Evolutionary conservation across 352 stramenopile genomes (phyloP), one percentile per base, ranked within the genome.

Genomic region (Phytopythium delawarense): DNA sequence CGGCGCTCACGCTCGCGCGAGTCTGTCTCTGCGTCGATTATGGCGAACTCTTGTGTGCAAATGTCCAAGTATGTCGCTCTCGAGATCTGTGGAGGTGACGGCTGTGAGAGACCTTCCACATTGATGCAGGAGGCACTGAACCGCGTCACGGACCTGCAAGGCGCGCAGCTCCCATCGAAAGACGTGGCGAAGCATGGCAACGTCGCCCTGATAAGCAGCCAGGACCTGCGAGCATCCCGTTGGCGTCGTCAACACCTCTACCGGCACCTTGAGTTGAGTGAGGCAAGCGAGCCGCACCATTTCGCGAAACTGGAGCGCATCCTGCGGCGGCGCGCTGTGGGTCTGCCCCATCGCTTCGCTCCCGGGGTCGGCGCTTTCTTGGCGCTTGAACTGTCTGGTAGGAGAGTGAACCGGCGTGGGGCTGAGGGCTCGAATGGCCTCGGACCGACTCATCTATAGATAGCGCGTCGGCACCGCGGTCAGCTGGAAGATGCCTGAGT

Each of bases 41-140:
- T 56, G 21, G 67, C 75, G 53, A 91, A 66, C 48, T 88, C 82
- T 4, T 84, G 75, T 55, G 82, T 77, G 71, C 76, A 84, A 25
- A 94, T 77, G 62, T 92, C 84, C 39, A 94, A 66, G 59, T 91
- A 94, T 32, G 78, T 89, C 16, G 84, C 82, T 2, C 84, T 70
- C 12, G 84, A 94, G 56, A 92, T 81, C 78, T 84, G 37, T 32
- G 44, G 16, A 34, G n/a, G 7, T 34, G n/a, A 18, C 30, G 25
- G 23, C 15, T 32, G 57, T 12, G 25, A 30, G 16, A 28, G 11
- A 35, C 21, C 13, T 23, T 34, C 18, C 2, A 16, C 21, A 42
- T 45, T 7, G 8, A 25, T 49, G 25, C 37, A 46, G 12, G 16
- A 40, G 16, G 2, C 8, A 8, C 28, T 16, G 16, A 23, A 35